These are phyloP conservation scores for Naganishia cerealis DNA, from an alignment of 1,284 basidiomycete species.

Conservation along the genomic window DNA sequence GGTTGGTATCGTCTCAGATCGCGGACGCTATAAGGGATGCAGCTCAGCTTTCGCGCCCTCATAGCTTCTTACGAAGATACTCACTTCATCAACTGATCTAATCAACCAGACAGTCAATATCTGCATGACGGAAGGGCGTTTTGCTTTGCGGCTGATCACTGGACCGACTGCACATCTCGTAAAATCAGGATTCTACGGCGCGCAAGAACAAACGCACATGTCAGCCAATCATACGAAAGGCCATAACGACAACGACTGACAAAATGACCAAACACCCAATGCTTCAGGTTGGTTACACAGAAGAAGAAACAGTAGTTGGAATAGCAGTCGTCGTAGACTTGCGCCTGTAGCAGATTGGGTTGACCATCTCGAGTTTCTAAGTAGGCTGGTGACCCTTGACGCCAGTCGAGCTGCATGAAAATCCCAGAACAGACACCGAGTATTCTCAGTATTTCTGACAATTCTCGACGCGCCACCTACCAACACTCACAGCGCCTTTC, in stretches of 20 bases:
- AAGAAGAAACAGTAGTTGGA: slow-evolving; percentile 49
- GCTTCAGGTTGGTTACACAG: slow-evolving; percentile 48
- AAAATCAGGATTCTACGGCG: slow-evolving; percentile 42
- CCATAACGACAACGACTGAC: slow-evolving; percentile 37
- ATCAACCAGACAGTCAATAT: slow-evolving; percentile 47
- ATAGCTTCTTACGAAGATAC: not conserved
- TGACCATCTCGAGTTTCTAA: slow-evolving; percentile 37
- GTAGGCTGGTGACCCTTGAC: slow-evolving; percentile 13
- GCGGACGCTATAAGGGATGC: not conserved
- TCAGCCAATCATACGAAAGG: not conserved
- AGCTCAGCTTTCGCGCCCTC: not conserved
- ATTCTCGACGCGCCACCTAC: not conserved
- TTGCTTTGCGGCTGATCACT: slow-evolving; percentile 40
- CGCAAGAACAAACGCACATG: not conserved
- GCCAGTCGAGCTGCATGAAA: slow-evolving; percentile 20
- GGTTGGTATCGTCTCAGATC: not conserved
- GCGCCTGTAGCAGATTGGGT: slow-evolving; percentile 48
- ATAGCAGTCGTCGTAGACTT: slow-evolving; percentile 50
- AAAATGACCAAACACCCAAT: slow-evolving; percentile 53
- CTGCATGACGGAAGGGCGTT: slow-evolving; percentile 48
- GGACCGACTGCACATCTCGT: slow-evolving; percentile 43
- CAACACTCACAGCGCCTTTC: slow-evolving; percentile 19
- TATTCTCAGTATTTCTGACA: not conserved
- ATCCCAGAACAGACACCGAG: not conserved
- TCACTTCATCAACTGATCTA: slow-evolving; percentile 46